Conservation (phyloP, 352 stramenopile species). For the Phytopythium kandeliae region DNA sequence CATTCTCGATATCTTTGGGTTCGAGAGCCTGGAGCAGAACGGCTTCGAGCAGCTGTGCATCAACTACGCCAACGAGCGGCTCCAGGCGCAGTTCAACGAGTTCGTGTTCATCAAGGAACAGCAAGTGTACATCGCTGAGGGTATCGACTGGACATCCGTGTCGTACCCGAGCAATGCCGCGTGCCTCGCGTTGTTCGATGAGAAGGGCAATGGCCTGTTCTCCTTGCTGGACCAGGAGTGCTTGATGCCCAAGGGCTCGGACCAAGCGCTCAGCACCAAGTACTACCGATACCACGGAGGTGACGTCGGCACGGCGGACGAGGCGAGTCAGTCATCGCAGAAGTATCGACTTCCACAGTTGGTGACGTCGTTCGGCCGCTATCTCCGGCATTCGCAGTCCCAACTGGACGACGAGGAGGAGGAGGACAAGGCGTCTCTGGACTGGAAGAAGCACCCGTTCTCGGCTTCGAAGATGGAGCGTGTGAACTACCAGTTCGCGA, state of each 20-base stretch:
- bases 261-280: conserved; percentile 74
- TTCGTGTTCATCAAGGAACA: conserved; percentile 87
- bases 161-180: conserved; percentile 73
- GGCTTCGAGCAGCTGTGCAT: conserved; percentile 86
- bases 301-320: conserved; percentile 14
- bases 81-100: conserved; percentile 87
- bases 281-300: conserved; percentile 72
- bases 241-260: conserved; percentile 77
- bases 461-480: conserved; percentile 80
- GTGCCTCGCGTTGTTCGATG: conserved; percentile 79
- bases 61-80: conserved; percentile 83
- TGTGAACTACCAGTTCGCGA: conserved; percentile 76
- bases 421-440: conserved; percentile 23
- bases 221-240: conserved; percentile 83
- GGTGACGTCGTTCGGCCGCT: conserved; percentile 65
- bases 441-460: conserved; percentile 45
- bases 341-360: conserved; percentile 50
- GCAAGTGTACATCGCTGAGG: conserved; percentile 74
- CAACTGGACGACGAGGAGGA: conserved; percentile 35
- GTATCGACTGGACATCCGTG: conserved; percentile 83
- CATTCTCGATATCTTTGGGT: conserved; percentile 89
- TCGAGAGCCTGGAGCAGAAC: conserved; percentile 80
- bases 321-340: conserved; percentile 28
- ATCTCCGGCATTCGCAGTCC: conserved; percentile 26
- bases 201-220: conserved; percentile 75